Conservation (phyloP, 1,284 basidiomycete species). For the Meripilus lineatus region DNA sequence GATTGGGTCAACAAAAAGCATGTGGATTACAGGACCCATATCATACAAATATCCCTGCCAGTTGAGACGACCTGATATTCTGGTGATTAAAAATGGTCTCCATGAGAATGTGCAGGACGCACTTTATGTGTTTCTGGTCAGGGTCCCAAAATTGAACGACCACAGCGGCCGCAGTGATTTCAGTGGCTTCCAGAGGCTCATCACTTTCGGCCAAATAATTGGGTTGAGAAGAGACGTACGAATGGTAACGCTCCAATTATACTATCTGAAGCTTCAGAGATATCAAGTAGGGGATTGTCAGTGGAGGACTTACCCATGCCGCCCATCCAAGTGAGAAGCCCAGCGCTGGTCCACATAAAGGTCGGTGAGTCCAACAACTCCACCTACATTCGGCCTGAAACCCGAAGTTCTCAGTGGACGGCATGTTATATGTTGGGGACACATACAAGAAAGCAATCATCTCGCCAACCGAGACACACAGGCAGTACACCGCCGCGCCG, state of each 20-base stretch:
- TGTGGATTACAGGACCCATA: background rate
- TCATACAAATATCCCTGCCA: conserved; percentile 21
- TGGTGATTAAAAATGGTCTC: background rate
- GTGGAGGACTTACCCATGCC: conserved; percentile 22
- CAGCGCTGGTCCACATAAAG: conserved; percentile 25
- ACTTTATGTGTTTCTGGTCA: conserved; percentile 13
- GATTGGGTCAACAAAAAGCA: background rate
- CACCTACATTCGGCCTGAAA: conserved; percentile 68
- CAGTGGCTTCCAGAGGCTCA: conserved; percentile 16
- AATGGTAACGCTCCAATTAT: conserved; percentile 28
- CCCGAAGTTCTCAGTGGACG: conserved; percentile 10
- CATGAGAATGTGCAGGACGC: too few relatives aligned
- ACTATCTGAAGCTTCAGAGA: conserved; percentile 11
- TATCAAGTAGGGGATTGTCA: background rate
- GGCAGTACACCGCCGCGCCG: conserved; percentile 40
- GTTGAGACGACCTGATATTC: conserved; percentile 13
- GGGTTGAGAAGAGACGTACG: conserved; percentile 14
- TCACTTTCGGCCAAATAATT: background rate
- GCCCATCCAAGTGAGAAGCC: conserved; percentile 29
- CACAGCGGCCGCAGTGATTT: conserved; percentile 25
- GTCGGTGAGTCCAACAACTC: conserved; percentile 72
- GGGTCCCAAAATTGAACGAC: conserved; percentile 21
- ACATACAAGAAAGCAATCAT: conserved; percentile 29
- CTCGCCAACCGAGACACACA: conserved; percentile 29
- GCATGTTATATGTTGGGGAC: conserved; percentile 1